A percentile compares a stretch with the other conserved stretches of the same genome.
Conservation (phyloP, 495 filamentous ascomycete genomes). For the Parathielavia hyrcaniae region DNA sequence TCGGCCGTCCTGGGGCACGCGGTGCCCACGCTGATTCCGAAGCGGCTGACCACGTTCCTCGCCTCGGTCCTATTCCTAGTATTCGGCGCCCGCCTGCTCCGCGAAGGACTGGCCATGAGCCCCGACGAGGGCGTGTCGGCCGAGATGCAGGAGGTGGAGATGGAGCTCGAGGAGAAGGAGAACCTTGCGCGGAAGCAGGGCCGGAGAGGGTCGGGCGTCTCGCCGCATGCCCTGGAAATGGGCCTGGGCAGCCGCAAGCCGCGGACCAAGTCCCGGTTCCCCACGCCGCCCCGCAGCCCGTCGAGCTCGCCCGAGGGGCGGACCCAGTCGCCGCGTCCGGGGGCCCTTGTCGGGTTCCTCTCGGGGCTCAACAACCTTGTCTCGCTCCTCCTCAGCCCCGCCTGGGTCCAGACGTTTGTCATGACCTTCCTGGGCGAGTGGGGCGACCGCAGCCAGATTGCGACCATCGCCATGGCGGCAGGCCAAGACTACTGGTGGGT, state of each 20-base stretch:
- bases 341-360: constrained; percentile 35
- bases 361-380: constrained; percentile 77
- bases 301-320: constrained; percentile 51
- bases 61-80: constrained; percentile 80
- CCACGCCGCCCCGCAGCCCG: constrained; percentile 53
- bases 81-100: constrained; percentile 79
- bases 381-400: constrained; percentile 81
- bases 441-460: constrained; percentile 97
- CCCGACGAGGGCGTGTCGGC: constrained; percentile 82
- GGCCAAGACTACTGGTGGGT: constrained; percentile 99
- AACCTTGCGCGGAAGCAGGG: constrained; percentile 53
- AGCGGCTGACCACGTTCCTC: constrained; percentile 77
- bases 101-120: constrained; percentile 82
- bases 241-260: constrained; percentile 52
- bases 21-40: constrained; percentile 84
- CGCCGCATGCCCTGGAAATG: constrained; percentile 61
- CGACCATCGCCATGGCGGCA: constrained; percentile 97
- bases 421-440: constrained; percentile 99
- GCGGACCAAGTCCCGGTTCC: constrained; percentile 55
- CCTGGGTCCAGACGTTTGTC: constrained; percentile 97
- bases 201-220: constrained; percentile 50
- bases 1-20: constrained; percentile 93
- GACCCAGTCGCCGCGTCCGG: constrained; percentile 36
- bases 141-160: constrained; percentile 95
- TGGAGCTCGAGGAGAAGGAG: constrained; percentile 92